Evolutionary conservation across 495 filamentous ascomycete species (phyloP).

Genomic region (Cercophora scortea): DNA sequence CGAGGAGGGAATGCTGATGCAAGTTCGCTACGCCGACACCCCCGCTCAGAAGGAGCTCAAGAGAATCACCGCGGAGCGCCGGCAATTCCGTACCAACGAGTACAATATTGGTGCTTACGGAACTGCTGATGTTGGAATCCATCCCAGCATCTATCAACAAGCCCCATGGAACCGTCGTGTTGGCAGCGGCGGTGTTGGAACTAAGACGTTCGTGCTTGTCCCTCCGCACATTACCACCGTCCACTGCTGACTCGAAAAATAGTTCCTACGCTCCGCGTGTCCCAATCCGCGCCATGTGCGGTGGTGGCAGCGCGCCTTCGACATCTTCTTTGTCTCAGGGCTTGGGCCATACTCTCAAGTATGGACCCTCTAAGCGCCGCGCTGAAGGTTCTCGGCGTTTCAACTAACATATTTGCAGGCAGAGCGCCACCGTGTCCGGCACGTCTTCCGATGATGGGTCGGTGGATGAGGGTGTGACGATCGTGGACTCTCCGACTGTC

Average conservation of each 20-base stretch:
- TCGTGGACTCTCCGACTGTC: constrained; percentile 41
- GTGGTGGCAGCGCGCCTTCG: constrained; percentile 8
- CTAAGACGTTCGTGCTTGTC: constrained; percentile 13
- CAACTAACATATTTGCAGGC: constrained; percentile 24
- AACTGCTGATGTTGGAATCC: constrained; percentile 42
- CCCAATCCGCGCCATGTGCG: constrained; percentile 9
- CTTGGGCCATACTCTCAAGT: constrained; percentile 18
- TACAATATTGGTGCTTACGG: constrained; percentile 68
- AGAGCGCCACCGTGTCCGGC: constrained; percentile 16
- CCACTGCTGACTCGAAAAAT: constrained; percentile 6
- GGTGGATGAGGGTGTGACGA: constrained; percentile 39
- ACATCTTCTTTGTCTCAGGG: constrained; percentile 4
- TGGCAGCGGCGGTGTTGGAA: constrained; percentile 9
- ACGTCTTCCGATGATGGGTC: constrained; percentile 35
- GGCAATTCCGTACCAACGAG: constrained; percentile 88
- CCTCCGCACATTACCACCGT: not conserved
- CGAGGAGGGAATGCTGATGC: constrained; percentile 68
- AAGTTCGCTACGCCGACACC: constrained; percentile 95
- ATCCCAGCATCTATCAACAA: constrained; percentile 34
- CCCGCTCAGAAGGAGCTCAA: constrained; percentile 94
- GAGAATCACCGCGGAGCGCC: constrained; percentile 83
- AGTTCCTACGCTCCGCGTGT: constrained; percentile 21
- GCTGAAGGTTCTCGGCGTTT: constrained; percentile 3
- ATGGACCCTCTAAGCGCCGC: constrained; percentile 6
- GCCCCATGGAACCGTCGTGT: constrained; percentile 25